Evolutionary conservation across 768 basidiomycete genomes (phyloP).

Genomic region (Lepiota subincarnata): DNA sequence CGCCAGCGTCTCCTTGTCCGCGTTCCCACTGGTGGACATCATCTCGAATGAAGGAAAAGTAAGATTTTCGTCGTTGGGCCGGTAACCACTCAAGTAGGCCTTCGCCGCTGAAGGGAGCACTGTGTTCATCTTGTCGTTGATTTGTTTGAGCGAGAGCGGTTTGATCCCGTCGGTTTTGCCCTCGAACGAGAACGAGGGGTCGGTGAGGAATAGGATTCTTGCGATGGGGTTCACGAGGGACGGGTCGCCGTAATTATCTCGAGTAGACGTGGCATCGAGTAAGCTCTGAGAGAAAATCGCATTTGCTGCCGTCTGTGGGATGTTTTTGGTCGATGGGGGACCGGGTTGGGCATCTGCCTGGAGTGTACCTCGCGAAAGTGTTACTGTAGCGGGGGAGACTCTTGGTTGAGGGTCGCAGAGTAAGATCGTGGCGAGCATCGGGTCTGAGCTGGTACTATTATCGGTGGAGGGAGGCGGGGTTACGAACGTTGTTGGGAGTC

Average conservation of each 20-base stretch:
- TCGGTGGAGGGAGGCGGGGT: too few relatives aligned
- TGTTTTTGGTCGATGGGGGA: not conserved
- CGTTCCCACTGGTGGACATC: not conserved
- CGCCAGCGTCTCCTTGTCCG: not conserved
- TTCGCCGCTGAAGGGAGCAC: not conserved
- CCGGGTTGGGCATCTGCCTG: too few relatives aligned
- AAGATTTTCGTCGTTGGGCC: not conserved
- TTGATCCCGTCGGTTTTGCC: not conserved
- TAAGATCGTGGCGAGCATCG: too few relatives aligned
- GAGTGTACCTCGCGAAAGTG: too few relatives aligned
- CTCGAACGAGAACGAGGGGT: not conserved
- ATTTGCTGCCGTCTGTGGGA: not conserved
- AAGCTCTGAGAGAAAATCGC: slow-evolving; percentile 5
- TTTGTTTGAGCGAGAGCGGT: not conserved
- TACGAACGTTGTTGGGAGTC: not conserved
- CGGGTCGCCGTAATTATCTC: not conserved
- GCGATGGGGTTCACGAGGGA: not conserved
- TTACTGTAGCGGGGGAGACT: too few relatives aligned
- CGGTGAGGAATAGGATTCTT: not conserved
- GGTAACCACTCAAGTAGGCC: slow-evolving; percentile 1
- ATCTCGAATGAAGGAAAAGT: not conserved
- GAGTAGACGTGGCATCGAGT: not conserved
- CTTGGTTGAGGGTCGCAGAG: too few relatives aligned
- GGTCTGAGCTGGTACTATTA: too few relatives aligned
- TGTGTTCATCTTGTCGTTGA: not conserved